These are phyloP conservation scores for Chrysosporium keratinophilum DNA, from an alignment of 2,329 filamentous ascomycete species.

Conservation along the genomic window DNA sequence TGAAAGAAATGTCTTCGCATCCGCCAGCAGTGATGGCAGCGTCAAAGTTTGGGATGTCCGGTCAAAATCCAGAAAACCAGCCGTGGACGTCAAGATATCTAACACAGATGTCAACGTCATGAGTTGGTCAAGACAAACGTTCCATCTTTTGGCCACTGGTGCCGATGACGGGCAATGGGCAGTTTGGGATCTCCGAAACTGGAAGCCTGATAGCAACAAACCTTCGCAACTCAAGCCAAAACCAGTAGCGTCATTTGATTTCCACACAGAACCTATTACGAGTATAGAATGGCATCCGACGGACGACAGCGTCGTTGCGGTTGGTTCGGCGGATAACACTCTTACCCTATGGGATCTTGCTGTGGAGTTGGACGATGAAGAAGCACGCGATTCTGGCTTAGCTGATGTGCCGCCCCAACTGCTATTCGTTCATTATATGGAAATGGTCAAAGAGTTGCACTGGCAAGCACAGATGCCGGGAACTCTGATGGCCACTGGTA, in stretches of 20 bases:
- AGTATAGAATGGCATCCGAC: constrained; percentile 95
- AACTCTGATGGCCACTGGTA: constrained; percentile 77
- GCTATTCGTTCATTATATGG: constrained; percentile 92
- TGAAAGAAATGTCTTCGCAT: constrained; percentile 88
- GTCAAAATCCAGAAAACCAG: constrained; percentile 79
- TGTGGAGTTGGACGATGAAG: constrained; percentile 93
- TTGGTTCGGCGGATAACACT: constrained; percentile 86
- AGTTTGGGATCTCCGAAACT: constrained; percentile 92
- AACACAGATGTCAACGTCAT: constrained; percentile 88
- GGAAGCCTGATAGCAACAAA: constrained; percentile 59
- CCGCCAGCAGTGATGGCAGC: constrained; percentile 84
- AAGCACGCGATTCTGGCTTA: constrained; percentile 78
- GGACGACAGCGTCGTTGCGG: constrained; percentile 88
- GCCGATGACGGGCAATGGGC: constrained; percentile 90
- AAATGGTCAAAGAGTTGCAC: constrained; percentile 88
- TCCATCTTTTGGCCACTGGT: constrained; percentile 81
- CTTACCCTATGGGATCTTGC: constrained; percentile 94
- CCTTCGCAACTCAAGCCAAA: constrained; percentile 48
- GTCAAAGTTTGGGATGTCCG: constrained; percentile 93
- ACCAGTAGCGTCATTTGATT: constrained; percentile 85
- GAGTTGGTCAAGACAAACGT: constrained; percentile 83
- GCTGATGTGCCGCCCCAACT: constrained; percentile 88
- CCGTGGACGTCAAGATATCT: constrained; percentile 75
- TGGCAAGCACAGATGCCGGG: constrained; percentile 97
- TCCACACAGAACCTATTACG: constrained; percentile 95